Conservation (phyloP, 305 asterid genomes). For the Rubia peregrina region DNA sequence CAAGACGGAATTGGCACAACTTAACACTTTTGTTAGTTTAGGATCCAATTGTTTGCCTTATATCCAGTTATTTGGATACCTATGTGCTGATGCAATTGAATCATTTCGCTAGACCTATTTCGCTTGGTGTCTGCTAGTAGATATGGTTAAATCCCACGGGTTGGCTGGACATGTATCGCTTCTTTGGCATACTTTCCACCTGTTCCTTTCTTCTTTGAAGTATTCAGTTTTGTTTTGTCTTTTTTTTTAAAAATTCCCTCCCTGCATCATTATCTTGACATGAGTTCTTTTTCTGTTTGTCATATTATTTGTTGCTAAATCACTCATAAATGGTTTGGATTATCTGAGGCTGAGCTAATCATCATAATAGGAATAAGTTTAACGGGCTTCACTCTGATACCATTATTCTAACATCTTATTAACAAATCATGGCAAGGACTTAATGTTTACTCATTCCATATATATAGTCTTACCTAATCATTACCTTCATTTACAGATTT, state of each 20-base stretch:
- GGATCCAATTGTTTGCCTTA: too few species aligned
- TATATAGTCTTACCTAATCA: conserved; percentile 6
- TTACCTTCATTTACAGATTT: conserved; percentile 49
- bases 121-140: not conserved
- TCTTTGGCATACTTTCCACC: not conserved
- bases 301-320: not conserved
- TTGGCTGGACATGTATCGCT: not conserved
- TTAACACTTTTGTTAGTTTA: too few species aligned
- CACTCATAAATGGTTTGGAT: not conserved
- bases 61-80: not conserved
- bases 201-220: not conserved
- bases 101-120: not conserved
- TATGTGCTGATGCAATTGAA: not conserved
- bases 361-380: not conserved
- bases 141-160: not conserved
- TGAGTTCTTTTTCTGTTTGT: not conserved
- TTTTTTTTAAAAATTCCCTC: too few species aligned
- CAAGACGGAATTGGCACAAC: too few species aligned
- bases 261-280: not conserved
- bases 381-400: not conserved
- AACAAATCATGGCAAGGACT: not conserved
- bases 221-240: not conserved
- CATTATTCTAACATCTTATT: not conserved
- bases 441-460: not conserved
- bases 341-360: not conserved